Percentiles rank a stretch among this genome's conserved stretches.
phyloP scores from a whole-genome alignment of 345 rosid genomes.

The Murraya koenigii region DNA sequence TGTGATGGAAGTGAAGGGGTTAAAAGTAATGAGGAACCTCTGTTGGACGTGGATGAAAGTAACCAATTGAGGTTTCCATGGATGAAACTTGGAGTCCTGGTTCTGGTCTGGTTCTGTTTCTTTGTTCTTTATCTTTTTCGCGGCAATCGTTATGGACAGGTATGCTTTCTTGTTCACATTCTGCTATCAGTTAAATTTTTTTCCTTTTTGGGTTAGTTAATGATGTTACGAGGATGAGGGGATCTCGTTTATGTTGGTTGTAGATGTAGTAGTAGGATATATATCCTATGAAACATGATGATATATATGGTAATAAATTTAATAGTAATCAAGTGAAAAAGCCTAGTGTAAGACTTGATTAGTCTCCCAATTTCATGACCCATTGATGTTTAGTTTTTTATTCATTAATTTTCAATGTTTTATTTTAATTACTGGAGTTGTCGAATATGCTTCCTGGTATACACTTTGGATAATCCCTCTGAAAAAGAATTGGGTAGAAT shows the following conservation, averaged over 20 bases:
- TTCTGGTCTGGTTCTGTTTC: conserved; percentile 76
- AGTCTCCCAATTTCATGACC: not conserved
- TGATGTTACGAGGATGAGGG: not conserved
- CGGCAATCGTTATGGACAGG: conserved; percentile 69
- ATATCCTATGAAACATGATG: not conserved
- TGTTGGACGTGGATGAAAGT: conserved; percentile 29
- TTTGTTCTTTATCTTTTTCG: conserved; percentile 61
- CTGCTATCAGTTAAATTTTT: not conserved
- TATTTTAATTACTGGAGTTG: not conserved
- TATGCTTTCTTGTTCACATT: conserved; percentile 13
- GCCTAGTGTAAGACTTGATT: not conserved
- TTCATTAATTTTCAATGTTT: not conserved
- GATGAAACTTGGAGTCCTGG: conserved; percentile 60
- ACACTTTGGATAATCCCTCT: not conserved
- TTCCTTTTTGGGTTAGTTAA: not conserved
- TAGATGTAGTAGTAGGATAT: not conserved
- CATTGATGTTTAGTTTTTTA: not conserved
- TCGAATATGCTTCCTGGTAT: not conserved
- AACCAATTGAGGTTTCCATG: conserved; percentile 47
- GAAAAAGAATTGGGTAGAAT: not conserved
- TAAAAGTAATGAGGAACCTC: conserved; percentile 34
- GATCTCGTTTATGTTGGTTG: not conserved
- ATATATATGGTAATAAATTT: not conserved
- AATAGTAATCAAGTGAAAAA: not conserved
- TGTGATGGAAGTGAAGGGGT: conserved; percentile 24